Percentiles rank a stretch among this genome's conserved stretches.
phyloP scores from a whole-genome alignment of 2,329 filamentous ascomycete species.

The Alternaria dauci region DNA sequence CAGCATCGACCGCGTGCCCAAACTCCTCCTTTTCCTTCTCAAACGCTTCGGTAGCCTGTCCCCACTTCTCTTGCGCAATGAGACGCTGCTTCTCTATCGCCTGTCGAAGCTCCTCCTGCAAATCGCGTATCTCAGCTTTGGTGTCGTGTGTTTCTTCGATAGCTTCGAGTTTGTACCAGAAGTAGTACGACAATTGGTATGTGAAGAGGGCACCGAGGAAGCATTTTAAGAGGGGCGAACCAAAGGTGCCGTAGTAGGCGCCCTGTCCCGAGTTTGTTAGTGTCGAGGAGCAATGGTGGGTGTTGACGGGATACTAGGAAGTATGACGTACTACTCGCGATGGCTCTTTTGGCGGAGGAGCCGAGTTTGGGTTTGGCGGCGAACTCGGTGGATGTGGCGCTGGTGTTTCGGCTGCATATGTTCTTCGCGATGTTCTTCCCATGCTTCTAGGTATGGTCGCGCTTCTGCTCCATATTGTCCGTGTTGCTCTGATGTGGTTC shows the following conservation, averaged over 20 bases:
- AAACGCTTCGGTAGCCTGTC: slow-evolving; percentile 15
- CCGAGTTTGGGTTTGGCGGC: slow-evolving; percentile 24
- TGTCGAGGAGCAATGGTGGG: not conserved
- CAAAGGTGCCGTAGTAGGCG: slow-evolving; percentile 78
- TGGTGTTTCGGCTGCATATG: slow-evolving; percentile 26
- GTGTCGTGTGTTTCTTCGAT: slow-evolving; percentile 71
- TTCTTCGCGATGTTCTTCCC: slow-evolving; percentile 18
- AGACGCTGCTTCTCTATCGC: slow-evolving; percentile 30
- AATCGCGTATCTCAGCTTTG: slow-evolving; percentile 26
- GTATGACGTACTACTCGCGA: slow-evolving; percentile 33
- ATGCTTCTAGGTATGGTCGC: slow-evolving; percentile 5
- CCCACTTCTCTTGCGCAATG: slow-evolving; percentile 14
- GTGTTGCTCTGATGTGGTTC: slow-evolving; percentile 24
- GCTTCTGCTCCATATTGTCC: slow-evolving; percentile 9
- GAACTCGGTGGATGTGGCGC: slow-evolving; percentile 19
- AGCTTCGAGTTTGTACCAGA: slow-evolving; percentile 77
- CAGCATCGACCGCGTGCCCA: slow-evolving; percentile 18
- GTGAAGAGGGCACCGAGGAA: slow-evolving; percentile 78
- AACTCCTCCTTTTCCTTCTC: slow-evolving; percentile 22
- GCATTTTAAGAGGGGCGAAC: slow-evolving; percentile 75
- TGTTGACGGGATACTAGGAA: not conserved
- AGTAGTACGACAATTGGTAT: slow-evolving; percentile 79
- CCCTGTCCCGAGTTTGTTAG: slow-evolving; percentile 36
- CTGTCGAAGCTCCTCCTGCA: slow-evolving; percentile 35
- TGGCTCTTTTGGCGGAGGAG: slow-evolving; percentile 26